These are phyloP conservation scores for Hemisphaericaspora nanyangensis DNA, from an alignment of 805 yeast genomes.

Conservation along the genomic window DNA sequence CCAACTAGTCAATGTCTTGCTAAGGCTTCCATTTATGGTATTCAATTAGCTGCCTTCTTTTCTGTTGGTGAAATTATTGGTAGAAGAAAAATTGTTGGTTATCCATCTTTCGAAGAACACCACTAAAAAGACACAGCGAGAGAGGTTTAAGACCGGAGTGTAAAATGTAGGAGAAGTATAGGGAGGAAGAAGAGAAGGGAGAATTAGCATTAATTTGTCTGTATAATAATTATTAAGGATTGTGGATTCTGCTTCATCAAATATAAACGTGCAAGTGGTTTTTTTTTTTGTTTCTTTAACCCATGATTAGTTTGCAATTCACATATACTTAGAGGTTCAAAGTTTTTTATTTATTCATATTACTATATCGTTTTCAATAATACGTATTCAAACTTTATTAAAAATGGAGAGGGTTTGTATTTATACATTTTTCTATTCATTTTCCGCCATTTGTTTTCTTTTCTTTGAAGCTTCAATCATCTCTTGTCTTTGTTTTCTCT, in stretches of 20 bases:
- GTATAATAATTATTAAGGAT: too few relatives aligned
- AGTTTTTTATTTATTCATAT: not conserved
- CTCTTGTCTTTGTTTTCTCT: constrained; percentile 57
- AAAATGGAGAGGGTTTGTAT: not conserved
- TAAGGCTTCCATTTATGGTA: constrained; percentile 68
- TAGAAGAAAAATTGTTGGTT: constrained; percentile 90
- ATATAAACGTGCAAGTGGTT: too few relatives aligned
- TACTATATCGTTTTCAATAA: not conserved
- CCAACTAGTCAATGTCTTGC: constrained; percentile 53
- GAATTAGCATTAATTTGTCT: not conserved
- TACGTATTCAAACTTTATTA: not conserved
- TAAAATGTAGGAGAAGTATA: not conserved
- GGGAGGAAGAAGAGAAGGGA: not conserved
- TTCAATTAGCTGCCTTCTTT: constrained; percentile 88
- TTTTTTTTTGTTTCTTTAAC: too few relatives aligned
- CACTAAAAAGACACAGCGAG: constrained; percentile 30
- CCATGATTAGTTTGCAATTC: not conserved
- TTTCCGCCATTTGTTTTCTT: constrained; percentile 34
- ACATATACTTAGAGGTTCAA: not conserved
- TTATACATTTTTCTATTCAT: not conserved
- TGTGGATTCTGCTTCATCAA: too few relatives aligned
- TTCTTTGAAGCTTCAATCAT: constrained; percentile 77
- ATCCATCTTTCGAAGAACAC: constrained; percentile 60
- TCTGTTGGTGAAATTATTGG: constrained; percentile 95
- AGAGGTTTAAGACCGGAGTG: not conserved